Evolutionary conservation across 306 rosid species (phyloP).

Genomic region (Vigna angularis): DNA sequence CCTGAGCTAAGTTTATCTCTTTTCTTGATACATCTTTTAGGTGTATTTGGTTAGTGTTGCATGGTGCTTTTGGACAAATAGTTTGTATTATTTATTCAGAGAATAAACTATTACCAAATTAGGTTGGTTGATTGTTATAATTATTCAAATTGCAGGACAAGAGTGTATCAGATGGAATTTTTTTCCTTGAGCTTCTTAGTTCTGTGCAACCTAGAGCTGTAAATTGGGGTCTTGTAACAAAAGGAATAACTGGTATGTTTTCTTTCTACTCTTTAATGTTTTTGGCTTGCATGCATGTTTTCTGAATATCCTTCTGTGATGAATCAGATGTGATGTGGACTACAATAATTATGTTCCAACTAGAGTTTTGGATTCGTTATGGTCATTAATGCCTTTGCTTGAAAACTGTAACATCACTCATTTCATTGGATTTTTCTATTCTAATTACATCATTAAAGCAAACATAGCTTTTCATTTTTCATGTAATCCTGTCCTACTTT

Average conservation of each 20-base stretch:
- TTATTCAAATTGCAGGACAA: conserved; percentile 67
- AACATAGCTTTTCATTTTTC: not conserved
- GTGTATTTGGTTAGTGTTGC: not conserved
- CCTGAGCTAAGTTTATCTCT: not conserved
- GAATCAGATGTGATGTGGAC: not conserved
- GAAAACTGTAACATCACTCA: not conserved
- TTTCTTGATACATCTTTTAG: not conserved
- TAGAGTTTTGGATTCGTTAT: not conserved
- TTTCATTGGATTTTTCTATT: not conserved
- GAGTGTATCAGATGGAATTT: conserved; percentile 81
- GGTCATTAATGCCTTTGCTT: not conserved
- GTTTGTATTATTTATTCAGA: not conserved
- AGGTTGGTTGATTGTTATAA: conserved; percentile 15
- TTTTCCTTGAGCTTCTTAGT: conserved; percentile 96
- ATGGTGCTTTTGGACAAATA: not conserved
- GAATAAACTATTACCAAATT: conserved; percentile 2
- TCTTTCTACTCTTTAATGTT: conserved; percentile 10
- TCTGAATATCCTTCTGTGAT: not conserved
- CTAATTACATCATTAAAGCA: not conserved
- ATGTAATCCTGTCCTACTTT: not conserved
- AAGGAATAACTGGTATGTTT: conserved; percentile 79
- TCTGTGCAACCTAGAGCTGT: conserved; percentile 90
- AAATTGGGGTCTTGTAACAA: conserved; percentile 92
- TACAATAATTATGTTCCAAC: not conserved
- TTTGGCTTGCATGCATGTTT: not conserved